phyloP scores from a whole-genome alignment of 345 rosid genomes.

The Sapria himalayana region DNA sequence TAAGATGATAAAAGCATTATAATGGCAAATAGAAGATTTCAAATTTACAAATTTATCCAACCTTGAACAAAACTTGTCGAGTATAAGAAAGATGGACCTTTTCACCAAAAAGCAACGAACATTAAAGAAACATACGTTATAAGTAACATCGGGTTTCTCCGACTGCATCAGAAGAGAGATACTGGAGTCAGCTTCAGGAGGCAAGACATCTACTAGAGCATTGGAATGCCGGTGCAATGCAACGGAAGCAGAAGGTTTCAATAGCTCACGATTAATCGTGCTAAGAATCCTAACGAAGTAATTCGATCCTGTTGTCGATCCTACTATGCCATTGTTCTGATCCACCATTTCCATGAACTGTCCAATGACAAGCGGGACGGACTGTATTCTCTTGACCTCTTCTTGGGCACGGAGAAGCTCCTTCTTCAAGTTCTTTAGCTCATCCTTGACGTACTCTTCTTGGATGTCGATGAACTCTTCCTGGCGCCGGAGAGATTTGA shows the following conservation, averaged over 20 bases:
- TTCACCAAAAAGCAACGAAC: too few relatives aligned
- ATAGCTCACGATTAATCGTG: slow-evolving; percentile 70
- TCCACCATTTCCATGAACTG: slow-evolving; percentile 99
- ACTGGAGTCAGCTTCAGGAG: slow-evolving; percentile 97
- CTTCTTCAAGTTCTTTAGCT: slow-evolving; percentile 80
- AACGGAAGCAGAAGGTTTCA: slow-evolving; percentile 95
- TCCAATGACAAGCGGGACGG: slow-evolving; percentile 87
- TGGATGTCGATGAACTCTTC: slow-evolving; percentile 82
- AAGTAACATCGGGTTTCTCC: slow-evolving; percentile 93
- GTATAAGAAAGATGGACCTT: not conserved
- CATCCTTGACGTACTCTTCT: slow-evolving; percentile 92
- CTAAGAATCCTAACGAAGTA: slow-evolving; percentile 86
- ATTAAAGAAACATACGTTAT: slow-evolving; percentile 28
- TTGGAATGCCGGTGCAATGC: slow-evolving; percentile 96
- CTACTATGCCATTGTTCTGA: slow-evolving; percentile 94
- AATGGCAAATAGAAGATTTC: too few relatives aligned
- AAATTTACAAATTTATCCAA: too few relatives aligned
- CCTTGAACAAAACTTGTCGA: too few relatives aligned
- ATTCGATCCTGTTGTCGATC: slow-evolving; percentile 97
- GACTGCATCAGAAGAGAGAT: slow-evolving; percentile 91
- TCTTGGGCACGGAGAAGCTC: slow-evolving; percentile 88
- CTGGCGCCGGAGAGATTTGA: slow-evolving; percentile 62
- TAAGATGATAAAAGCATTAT: too few relatives aligned
- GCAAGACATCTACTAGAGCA: slow-evolving; percentile 89
- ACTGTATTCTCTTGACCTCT: slow-evolving; percentile 93